Evolutionary conservation across 345 rosid genomes (phyloP).

Genomic region (Eucalyptus victrix): DNA sequence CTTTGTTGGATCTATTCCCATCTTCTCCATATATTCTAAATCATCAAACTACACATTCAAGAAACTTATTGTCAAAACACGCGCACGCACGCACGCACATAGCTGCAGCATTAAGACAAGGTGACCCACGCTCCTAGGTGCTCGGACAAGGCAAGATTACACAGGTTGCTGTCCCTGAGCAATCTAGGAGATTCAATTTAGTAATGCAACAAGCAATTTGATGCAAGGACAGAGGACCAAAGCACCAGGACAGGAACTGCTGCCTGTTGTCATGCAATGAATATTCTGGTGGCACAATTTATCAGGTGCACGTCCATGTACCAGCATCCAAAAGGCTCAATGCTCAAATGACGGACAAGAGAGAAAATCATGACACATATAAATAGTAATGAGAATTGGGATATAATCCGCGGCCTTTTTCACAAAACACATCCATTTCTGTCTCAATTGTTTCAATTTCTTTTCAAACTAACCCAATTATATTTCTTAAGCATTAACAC

Average conservation of each 20-base stretch:
- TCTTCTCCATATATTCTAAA: conserved; percentile 40
- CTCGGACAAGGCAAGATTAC: no score
- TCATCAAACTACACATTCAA: conserved; percentile 70
- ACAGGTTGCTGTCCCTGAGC: no score
- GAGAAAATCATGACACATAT: background rate
- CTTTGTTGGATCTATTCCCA: conserved; percentile 43
- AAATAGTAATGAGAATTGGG: background rate
- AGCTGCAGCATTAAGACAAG: no score
- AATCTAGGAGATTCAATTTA: no score
- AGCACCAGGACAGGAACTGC: background rate
- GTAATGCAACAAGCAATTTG: background rate
- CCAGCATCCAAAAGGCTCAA: background rate
- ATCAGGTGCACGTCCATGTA: background rate
- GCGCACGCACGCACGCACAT: background rate
- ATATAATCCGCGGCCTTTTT: background rate
- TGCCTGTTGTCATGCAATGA: background rate
- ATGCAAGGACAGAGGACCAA: background rate
- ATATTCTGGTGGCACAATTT: background rate
- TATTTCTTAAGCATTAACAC: background rate
- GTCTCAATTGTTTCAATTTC: background rate
- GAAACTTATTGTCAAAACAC: background rate
- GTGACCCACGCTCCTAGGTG: no score
- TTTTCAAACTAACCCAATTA: background rate
- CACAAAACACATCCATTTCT: background rate
- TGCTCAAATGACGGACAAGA: background rate